These are phyloP conservation scores for Yamadazyma friedrichii DNA, from an alignment of 1,139 yeast genomes.

Conservation along the genomic window DNA sequence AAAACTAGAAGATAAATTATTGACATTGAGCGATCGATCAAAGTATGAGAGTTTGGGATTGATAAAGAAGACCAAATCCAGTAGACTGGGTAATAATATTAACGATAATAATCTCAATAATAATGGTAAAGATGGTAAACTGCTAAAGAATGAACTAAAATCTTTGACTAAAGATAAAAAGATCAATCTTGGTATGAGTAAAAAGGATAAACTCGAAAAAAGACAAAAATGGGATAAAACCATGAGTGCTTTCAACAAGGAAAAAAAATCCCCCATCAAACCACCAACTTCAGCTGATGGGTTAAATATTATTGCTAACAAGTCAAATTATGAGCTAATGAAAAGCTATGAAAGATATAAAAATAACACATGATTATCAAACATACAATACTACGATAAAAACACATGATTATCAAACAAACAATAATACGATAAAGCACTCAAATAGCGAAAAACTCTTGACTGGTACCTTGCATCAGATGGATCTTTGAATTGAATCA, in stretches of 20 bases:
- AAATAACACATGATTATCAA: not conserved
- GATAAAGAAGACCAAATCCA: slow-evolving; percentile 6
- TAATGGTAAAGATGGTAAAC: not conserved
- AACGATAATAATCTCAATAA: not conserved
- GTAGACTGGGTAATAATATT: not conserved
- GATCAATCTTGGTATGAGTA: slow-evolving; percentile 16
- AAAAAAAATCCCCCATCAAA: slow-evolving; percentile 29
- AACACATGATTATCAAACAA: not conserved
- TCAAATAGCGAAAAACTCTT: too few species aligned
- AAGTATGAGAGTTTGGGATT: slow-evolving; percentile 16
- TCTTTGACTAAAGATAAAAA: slow-evolving; percentile 12
- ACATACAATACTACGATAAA: not conserved
- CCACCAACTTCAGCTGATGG: slow-evolving; percentile 1
- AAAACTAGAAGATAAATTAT: slow-evolving; percentile 30
- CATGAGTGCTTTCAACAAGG: slow-evolving; percentile 2
- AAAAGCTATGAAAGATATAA: slow-evolving; percentile 7
- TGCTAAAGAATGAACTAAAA: slow-evolving; percentile 11
- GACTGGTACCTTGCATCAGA: too few species aligned
- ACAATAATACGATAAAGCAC: not conserved
- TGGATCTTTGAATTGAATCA: too few species aligned
- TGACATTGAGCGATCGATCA: slow-evolving; percentile 15
- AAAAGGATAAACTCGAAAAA: slow-evolving; percentile 13
- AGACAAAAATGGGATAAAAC: slow-evolving; percentile 14
- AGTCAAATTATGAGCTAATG: slow-evolving; percentile 6
- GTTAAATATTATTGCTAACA: slow-evolving; percentile 6